Evolutionary conservation across 345 rosid species (phyloP), one percentile per base, ranked within the genome.

Genomic region (Populus alba): DNA sequence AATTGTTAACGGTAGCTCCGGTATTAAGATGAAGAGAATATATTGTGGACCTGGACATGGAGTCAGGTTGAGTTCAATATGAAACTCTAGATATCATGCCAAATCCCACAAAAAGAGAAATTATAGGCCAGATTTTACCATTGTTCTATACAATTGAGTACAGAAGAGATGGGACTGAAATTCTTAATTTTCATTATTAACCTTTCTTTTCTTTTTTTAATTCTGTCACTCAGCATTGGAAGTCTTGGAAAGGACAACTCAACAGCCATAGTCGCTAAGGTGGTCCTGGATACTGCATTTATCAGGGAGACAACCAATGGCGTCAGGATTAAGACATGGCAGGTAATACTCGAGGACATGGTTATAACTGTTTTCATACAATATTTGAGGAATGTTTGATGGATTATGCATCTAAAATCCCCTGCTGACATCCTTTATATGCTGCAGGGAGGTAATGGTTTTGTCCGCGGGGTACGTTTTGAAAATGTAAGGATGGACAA

Each of bases 1-100:
- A 8, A 96, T 96, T 38, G 99, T 96, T 72, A 92, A 78, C 77
- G 97, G 86, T 33, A 90, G 98, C 84, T 79, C 98, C 11, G 76
- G 57, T 70, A 90, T 96, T 81, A 92, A 89, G 87, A 96, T 96
- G 97, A 91, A 94, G 89, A 86, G 87, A 75, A 78, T 96, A 22
- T 92, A 81, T 45, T 94, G 98, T 83, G 99, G 99, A 73, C 98
- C 99, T 27, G 98, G 99, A 55, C 99, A 96, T 87, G 99, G 98
- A 73, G 82, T 94, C 84, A 96, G 97, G 99, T 94, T 82, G 59
- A 59, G 29, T 22, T 63, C 8, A 17, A 62, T 72, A 71, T 20
- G 61, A 72, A 70, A 31, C 23, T 16, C 33, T 2, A 59, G 6
- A 6, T 49, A 53, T 74, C 66, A 39, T 43, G n/a, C 18, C 53